These are phyloP conservation scores for Achaetomium macrosporum DNA, from an alignment of 2,329 filamentous ascomycete species.

Conservation along the genomic window DNA sequence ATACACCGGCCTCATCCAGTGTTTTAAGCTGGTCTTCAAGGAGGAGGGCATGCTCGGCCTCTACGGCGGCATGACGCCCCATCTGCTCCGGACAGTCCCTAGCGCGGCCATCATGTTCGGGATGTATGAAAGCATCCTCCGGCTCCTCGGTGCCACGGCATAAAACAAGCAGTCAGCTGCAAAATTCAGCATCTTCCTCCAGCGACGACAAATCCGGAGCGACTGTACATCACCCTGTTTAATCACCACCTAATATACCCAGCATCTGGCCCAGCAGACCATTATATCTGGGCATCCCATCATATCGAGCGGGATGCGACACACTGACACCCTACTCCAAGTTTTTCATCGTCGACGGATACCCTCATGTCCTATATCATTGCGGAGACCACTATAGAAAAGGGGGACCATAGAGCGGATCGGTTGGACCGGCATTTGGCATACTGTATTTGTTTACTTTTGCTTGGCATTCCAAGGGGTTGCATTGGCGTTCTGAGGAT, in stretches of 20 bases:
- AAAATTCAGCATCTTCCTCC: not conserved
- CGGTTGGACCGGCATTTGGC: not conserved
- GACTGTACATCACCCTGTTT: constrained; percentile 11
- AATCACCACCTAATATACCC: not conserved
- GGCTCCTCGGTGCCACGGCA: constrained; percentile 35
- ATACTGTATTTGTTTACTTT: not conserved
- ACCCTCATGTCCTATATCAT: constrained; percentile 7
- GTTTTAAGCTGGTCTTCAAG: constrained; percentile 79
- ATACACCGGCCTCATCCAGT: constrained; percentile 83
- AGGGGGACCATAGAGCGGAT: constrained; percentile 8
- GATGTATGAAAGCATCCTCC: constrained; percentile 63
- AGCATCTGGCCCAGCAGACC: not conserved
- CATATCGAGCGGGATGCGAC: not conserved
- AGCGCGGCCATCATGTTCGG: constrained; percentile 96
- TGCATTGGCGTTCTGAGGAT: constrained; percentile 6
- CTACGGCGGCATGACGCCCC: constrained; percentile 87
- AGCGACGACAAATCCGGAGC: not conserved
- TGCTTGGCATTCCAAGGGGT: constrained; percentile 4
- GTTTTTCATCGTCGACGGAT: constrained; percentile 3
- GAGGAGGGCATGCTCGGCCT: constrained; percentile 82
- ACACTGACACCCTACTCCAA: not conserved
- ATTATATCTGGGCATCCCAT: not conserved
- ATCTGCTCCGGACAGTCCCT: constrained; percentile 84
- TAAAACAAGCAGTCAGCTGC: constrained; percentile 3
- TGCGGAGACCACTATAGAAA: constrained; percentile 6